A percentile compares a stretch with the other conserved stretches of the same genome.
phyloP scores from a whole-genome alignment of 805 yeast genomes.

The Metschnikowia drakensbergensis region DNA sequence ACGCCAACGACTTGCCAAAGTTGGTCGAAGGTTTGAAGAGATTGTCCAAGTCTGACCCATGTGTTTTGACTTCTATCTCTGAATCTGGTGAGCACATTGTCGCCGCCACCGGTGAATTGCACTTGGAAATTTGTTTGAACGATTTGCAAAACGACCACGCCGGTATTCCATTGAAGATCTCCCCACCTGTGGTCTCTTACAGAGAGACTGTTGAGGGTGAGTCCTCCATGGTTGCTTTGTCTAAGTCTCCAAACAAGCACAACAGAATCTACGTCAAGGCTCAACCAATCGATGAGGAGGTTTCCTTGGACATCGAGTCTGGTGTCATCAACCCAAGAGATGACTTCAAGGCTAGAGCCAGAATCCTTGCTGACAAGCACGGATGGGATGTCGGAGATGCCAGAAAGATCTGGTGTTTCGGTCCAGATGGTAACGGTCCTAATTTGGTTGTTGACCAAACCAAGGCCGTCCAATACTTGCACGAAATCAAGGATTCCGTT shows the following conservation, averaged over 20 bases:
- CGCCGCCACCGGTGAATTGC: slow-evolving; percentile 99
- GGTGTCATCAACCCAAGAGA: slow-evolving; percentile 94
- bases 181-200: slow-evolving; percentile 98
- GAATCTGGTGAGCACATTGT: slow-evolving; percentile 99
- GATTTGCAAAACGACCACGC: slow-evolving; percentile 99
- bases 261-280: slow-evolving; percentile 99
- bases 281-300: slow-evolving; percentile 93
- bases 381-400: slow-evolving; percentile 99
- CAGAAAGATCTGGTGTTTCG: slow-evolving; percentile 99
- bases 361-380: slow-evolving; percentile 97
- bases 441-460: slow-evolving; percentile 99
- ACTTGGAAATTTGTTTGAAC: slow-evolving; percentile 93
- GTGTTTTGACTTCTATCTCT: slow-evolving; percentile 83
- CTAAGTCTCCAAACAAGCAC: slow-evolving; percentile 99
- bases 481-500: slow-evolving; percentile 98
- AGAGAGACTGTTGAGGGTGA: slow-evolving; percentile 96
- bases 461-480: slow-evolving; percentile 98
- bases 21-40: slow-evolving; percentile 99
- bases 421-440: slow-evolving; percentile 99
- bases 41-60: slow-evolving; percentile 98
- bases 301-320: slow-evolving; percentile 81
- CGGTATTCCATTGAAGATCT: slow-evolving; percentile 96
- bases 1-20: slow-evolving; percentile 98
- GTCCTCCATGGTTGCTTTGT: slow-evolving; percentile 93
- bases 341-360: slow-evolving; percentile 98